A percentile compares a stretch with the other conserved stretches of the same genome.
Evolutionary conservation across 768 basidiomycete genomes (phyloP).

Genomic region (Lactarius evosmus): DNA sequence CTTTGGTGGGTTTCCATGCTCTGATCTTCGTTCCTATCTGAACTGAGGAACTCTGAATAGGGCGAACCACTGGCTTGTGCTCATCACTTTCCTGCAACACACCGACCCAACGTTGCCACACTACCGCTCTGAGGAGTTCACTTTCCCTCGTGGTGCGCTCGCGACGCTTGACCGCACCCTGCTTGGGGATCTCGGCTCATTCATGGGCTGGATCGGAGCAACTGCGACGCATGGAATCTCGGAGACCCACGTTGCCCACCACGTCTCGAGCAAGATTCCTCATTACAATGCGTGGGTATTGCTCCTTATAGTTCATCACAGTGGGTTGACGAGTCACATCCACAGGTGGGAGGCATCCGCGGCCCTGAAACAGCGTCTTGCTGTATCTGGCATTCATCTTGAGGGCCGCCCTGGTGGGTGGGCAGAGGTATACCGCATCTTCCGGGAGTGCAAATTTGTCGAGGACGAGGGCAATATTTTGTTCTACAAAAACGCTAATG

Average conservation of each 20-base stretch:
- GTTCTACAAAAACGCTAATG: slow-evolving; percentile 86
- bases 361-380: slow-evolving; percentile 74
- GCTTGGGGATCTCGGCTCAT: slow-evolving; percentile 69
- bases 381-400: slow-evolving; percentile 55
- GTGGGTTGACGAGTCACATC: neutral
- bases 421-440: slow-evolving; percentile 76
- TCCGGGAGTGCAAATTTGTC: slow-evolving; percentile 85
- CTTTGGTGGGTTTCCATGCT: slow-evolving; percentile 51
- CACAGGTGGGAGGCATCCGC: slow-evolving; percentile 84
- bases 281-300: slow-evolving; percentile 77
- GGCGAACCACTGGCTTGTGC: slow-evolving; percentile 92
- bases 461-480: slow-evolving; percentile 90
- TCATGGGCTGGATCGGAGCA: slow-evolving; percentile 85
- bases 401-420: slow-evolving; percentile 75
- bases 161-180: slow-evolving; percentile 84
- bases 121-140: slow-evolving; percentile 86
- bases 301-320: neutral
- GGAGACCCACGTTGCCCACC: slow-evolving; percentile 91
- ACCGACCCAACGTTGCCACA: slow-evolving; percentile 94
- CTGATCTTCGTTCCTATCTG: no score
- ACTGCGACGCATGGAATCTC: slow-evolving; percentile 88
- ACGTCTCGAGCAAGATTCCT: slow-evolving; percentile 92
- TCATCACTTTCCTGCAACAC: slow-evolving; percentile 98
- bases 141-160: slow-evolving; percentile 91
- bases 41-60: slow-evolving; percentile 33